Conservation (phyloP, 2,329 filamentous ascomycete genomes). For the Claviceps maximensis region DNA sequence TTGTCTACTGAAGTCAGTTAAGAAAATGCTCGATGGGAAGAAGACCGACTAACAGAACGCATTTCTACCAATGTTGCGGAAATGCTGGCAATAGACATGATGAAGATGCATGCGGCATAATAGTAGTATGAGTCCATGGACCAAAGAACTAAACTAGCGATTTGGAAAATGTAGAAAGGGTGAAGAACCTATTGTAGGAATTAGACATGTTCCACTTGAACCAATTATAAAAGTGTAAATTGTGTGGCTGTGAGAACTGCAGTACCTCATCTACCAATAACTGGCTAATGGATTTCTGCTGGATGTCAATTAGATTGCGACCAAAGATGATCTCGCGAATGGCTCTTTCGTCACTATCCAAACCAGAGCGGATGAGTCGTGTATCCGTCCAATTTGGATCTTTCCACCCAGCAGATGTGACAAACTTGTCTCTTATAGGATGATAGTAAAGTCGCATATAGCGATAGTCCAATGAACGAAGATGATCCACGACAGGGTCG, state of each 20-base stretch:
- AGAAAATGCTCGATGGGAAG: background rate
- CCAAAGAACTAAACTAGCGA: slow-evolving; percentile 89
- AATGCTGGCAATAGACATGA: slow-evolving; percentile 90
- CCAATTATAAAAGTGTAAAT: background rate
- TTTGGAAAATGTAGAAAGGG: slow-evolving; percentile 96
- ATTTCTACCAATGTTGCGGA: slow-evolving; percentile 82
- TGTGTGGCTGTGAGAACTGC: background rate
- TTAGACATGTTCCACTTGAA: background rate
- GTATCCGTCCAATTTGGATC: slow-evolving; percentile 80
- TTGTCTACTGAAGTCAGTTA: slow-evolving; percentile 44
- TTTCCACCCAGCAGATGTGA: slow-evolving; percentile 82
- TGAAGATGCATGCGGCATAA: slow-evolving; percentile 87
- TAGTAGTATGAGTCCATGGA: slow-evolving; percentile 96
- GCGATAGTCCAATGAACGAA: slow-evolving; percentile 78
- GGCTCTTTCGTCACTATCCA: slow-evolving; percentile 80
- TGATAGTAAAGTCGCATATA: slow-evolving; percentile 92
- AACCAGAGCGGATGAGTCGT: slow-evolving; percentile 58
- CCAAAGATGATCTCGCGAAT: slow-evolving; percentile 79
- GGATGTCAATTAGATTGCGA: slow-evolving; percentile 79
- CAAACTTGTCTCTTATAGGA: slow-evolving; percentile 76
- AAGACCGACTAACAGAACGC: slow-evolving; percentile 45
- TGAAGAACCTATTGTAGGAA: slow-evolving; percentile 57
- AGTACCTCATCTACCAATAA: slow-evolving; percentile 75
- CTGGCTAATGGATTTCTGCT: slow-evolving; percentile 72
- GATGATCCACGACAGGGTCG: slow-evolving; percentile 60